Conservation (phyloP, 306 rosid genomes). For the Mimosa bimucronata region DNA sequence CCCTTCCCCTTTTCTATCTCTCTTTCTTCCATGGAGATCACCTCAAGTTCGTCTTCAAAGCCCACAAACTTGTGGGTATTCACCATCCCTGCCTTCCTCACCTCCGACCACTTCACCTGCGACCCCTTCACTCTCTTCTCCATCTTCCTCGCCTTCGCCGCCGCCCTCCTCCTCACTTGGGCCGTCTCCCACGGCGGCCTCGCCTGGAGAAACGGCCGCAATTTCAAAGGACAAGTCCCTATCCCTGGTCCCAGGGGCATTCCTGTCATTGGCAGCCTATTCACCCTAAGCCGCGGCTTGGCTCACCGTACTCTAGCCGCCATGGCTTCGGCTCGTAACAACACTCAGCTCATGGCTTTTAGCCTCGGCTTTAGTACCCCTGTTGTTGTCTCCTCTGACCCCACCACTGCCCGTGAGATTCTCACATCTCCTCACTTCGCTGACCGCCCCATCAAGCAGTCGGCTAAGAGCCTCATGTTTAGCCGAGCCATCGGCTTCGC, state of each 20-base stretch:
- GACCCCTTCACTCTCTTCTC: conserved; percentile 38
- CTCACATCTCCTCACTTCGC: conserved; percentile 56
- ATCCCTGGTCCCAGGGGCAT: conserved; percentile 52
- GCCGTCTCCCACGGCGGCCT: conserved; percentile 47
- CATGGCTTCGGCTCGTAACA: conserved; percentile 39
- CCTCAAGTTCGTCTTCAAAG: not conserved
- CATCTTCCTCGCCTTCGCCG: not conserved
- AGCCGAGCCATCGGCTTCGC: conserved; percentile 68
- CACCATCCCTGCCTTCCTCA: conserved; percentile 49
- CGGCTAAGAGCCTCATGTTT: conserved; percentile 58
- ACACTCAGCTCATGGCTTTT: conserved; percentile 55
- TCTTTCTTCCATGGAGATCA: conserved; percentile 5
- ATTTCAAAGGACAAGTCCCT: conserved; percentile 34
- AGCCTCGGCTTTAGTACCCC: conserved; percentile 61
- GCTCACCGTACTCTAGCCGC: conserved; percentile 57
- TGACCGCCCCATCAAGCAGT: conserved; percentile 57
- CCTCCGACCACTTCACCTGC: conserved; percentile 23
- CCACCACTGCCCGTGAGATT: conserved; percentile 50
- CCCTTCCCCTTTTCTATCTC: not conserved
- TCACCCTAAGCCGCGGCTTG: conserved; percentile 48
- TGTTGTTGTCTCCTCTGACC: conserved; percentile 52
- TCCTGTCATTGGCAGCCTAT: conserved; percentile 52
- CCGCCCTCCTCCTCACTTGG: conserved; percentile 43
- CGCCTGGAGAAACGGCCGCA: conserved; percentile 61
- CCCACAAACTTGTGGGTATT: conserved; percentile 52